A percentile compares a stretch with the other conserved stretches of the same genome.
These are phyloP conservation scores for Nematodospora valgi DNA, from an alignment of 805 yeast species.

Conservation along the genomic window DNA sequence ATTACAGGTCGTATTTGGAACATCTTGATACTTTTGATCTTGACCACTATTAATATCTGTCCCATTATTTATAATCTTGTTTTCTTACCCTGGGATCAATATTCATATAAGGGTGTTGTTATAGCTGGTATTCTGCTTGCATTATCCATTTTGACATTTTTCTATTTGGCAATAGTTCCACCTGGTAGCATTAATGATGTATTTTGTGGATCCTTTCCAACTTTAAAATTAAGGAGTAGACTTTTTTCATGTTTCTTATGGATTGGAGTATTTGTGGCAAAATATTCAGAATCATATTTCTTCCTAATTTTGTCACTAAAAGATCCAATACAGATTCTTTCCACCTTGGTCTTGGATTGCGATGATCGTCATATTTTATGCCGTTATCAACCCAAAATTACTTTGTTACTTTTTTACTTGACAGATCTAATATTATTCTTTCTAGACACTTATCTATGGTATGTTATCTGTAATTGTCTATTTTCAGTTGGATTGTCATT, in stretches of 20 bases:
- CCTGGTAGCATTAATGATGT: slow-evolving; percentile 15
- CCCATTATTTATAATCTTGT: slow-evolving; percentile 29
- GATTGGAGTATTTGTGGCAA: slow-evolving; percentile 29
- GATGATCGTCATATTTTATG: slow-evolving; percentile 24
- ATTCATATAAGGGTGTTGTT: slow-evolving; percentile 20
- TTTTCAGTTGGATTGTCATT: slow-evolving; percentile 31
- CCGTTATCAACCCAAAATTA: slow-evolving; percentile 23
- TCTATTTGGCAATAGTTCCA: slow-evolving; percentile 27
- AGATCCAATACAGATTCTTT: slow-evolving; percentile 30
- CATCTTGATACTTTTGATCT: slow-evolving; percentile 8
- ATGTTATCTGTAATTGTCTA: slow-evolving; percentile 32
- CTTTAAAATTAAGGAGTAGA: slow-evolving; percentile 17
- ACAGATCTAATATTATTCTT: slow-evolving; percentile 33
- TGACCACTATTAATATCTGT: slow-evolving; percentile 18
- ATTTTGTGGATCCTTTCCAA: slow-evolving; percentile 19
- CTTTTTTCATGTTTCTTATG: slow-evolving; percentile 26
- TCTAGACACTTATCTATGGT: slow-evolving; percentile 40
- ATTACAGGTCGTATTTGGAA: slow-evolving; percentile 26
- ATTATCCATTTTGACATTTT: slow-evolving; percentile 24
- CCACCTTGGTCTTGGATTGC: slow-evolving; percentile 22
- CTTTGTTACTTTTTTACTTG: slow-evolving; percentile 21
- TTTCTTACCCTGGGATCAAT: slow-evolving; percentile 20
- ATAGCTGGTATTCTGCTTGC: slow-evolving; percentile 25
- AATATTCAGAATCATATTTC: slow-evolving; percentile 34
- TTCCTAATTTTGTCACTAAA: slow-evolving; percentile 32